Percentiles rank a stretch among this genome's conserved stretches.
Conservation (phyloP, 345 rosid genomes). For the Isatis tinctoria region DNA sequence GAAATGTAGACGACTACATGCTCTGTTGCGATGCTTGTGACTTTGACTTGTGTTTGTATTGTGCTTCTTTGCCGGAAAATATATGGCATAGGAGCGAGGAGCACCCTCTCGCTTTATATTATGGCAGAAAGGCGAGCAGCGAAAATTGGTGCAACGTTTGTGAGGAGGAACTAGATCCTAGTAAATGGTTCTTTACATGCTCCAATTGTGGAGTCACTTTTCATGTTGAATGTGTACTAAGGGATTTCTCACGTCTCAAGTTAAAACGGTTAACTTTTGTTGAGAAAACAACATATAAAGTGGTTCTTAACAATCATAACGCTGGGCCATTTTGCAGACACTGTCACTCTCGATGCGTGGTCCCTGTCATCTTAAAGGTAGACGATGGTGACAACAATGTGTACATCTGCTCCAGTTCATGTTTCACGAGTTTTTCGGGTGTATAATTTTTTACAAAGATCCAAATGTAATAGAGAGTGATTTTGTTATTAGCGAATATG, state of each 20-base stretch:
- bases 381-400: not conserved
- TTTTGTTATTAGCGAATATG: not conserved
- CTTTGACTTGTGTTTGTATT: not conserved
- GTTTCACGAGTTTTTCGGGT: not conserved
- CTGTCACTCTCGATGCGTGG: conserved; percentile 19
- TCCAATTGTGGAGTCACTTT: not conserved
- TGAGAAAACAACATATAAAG: not conserved
- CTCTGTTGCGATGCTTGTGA: not conserved
- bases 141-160: not conserved
- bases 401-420: not conserved
- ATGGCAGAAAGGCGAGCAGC: not conserved
- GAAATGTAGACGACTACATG: not conserved
- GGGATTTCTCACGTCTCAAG: conserved; percentile 1
- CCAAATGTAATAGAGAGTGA: too few species aligned
- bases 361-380: not conserved
- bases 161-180: not conserved
- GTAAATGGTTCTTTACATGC: not conserved
- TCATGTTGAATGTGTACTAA: not conserved
- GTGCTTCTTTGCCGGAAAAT: not conserved
- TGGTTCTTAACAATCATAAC: not conserved
- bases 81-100: not conserved
- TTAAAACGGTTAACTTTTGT: accelerated
- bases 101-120: conserved; percentile 5
- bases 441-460: too few species aligned
- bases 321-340: not conserved